A percentile compares a stretch with the other conserved stretches of the same genome.
phyloP scores from a whole-genome alignment of 1,284 basidiomycete species.

The Agaricales sp. region DNA sequence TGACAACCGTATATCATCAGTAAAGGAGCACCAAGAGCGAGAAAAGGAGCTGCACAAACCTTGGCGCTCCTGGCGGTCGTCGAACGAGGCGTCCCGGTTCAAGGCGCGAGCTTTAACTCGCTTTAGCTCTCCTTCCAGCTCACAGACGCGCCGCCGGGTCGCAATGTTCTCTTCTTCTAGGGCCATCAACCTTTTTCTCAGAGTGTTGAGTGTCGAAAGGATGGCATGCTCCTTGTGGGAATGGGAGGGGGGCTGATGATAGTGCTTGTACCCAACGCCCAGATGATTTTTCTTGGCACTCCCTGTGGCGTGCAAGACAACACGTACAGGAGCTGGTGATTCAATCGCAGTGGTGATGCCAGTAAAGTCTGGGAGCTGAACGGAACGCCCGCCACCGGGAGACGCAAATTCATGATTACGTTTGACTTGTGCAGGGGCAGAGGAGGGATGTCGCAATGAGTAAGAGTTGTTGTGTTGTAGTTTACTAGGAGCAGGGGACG shows the following conservation, averaged over 20 bases:
- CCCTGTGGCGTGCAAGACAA: constrained; percentile 31
- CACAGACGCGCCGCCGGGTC: constrained; percentile 65
- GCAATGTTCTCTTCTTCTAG: constrained; percentile 76
- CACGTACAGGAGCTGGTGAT: constrained; percentile 47
- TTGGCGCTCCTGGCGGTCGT: neutral
- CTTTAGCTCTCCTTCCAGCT: constrained; percentile 76
- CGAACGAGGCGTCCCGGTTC: constrained; percentile 13
- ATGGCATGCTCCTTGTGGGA: neutral
- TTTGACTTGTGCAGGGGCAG: constrained; percentile 13
- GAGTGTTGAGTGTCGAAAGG: constrained; percentile 28
- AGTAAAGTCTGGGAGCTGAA: constrained; percentile 69
- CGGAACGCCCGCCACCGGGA: constrained; percentile 17
- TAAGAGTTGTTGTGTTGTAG: constrained; percentile 11
- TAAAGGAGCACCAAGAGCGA: constrained; percentile 1
- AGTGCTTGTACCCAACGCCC: constrained; percentile 4
- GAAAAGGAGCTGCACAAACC: constrained; percentile 11
- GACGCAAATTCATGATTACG: constrained; percentile 20
- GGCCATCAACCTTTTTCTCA: constrained; percentile 55
- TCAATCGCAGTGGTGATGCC: constrained; percentile 66
- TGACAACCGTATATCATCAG: constrained; percentile 19
- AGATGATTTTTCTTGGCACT: constrained; percentile 42
- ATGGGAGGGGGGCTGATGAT: constrained; percentile 6
- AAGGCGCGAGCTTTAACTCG: constrained; percentile 43
- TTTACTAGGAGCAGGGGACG: neutral
- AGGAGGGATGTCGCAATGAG: constrained; percentile 16